Evolutionary conservation across 2,329 filamentous ascomycete species (phyloP), one percentile per base, ranked within the genome.

Genomic region (Apiospora hydei): DNA sequence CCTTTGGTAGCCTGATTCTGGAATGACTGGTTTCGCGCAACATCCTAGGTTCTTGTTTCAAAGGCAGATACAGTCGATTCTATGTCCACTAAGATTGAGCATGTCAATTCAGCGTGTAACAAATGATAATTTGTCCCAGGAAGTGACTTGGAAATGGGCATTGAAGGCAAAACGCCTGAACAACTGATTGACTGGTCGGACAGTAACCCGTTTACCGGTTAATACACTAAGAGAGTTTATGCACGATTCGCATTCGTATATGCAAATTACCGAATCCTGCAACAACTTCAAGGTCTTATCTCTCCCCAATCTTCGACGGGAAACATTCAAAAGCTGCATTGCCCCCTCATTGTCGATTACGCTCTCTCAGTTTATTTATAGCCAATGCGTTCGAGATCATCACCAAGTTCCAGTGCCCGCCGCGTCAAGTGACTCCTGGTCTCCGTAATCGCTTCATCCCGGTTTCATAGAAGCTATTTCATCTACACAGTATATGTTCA

Each of bases 261-360:
- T 64, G 57, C 57, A 64, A 41, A 49, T n/a, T 38, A n/a, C 46
- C 21, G 46, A 49, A 49, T n/a, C 18, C 46, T n/a, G 46, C 46
- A 49, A n/a, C 46, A 38, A 61, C 34, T 41, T 6, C 10, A 21
- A 64, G 3, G 34, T 14, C 57, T 6, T 41, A n/a, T 64, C 57
- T 64, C 18, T 8, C 41, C 34, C 53, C 30, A 24, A 24, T n/a
- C 18, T 47, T 47, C 46, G 8, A 8, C 34, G 34, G 34, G 46
- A 49, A 47, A 18, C 46, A 49, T n/a, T n/a, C 4, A 44, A 14
- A 44, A 16, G 4, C 18, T 47, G 4, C 16, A 21, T 6, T 21
- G 44, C 16, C 44, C 1, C 44, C 18, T 47, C 44, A 49, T n/a
- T n/a, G 46, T 11, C 46, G 7, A 10, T 49, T 14, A 30, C 6